Base-by-base conservation (phyloP, 345 rosid genomes). In the Populus ilicifolia region DNA sequence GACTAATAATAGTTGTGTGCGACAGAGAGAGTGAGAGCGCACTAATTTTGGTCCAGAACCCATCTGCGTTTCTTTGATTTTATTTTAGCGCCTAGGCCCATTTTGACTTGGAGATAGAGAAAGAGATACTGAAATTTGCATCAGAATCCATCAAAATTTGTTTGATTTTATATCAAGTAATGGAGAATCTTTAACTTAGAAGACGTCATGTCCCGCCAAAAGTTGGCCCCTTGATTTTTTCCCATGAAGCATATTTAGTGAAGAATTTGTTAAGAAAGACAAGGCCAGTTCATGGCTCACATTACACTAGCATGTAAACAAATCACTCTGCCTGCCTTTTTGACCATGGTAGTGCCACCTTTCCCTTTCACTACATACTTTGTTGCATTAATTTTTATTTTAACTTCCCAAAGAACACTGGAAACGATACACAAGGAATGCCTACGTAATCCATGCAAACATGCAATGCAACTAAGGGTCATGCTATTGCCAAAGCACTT, bases 221-320 rank as follows among this genome's bases (percentile, higher is more conserved):
- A 85, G 89, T 80, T 82, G 73, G 83, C 82, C 78, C 65, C 85
- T 82, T 80, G 86, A 83, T 84, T 74, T 73, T 74, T 83, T 83
- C 61, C 70, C 46, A 70, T 66, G 59, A 66, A 67, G 16, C 75
- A 56, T 71, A 76, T 76, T 72, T 69, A 48, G 75, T 75, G 23
- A 77, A 78, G 76, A 76, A 73, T 81, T 70, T 83, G 9, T 35
- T 59, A 78, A 77, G 70, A 82, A 80, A 79, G 84, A 89, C 84
- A 80, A 77, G 82, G 83, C 87, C 87, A 86, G 84, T 86, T 86
- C 86, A 83, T 86, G 83, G 91, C 89, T 89, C 65, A 80, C 88
- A 84, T 79, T 76, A 83, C 88, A 84, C 79, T 76, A 84, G 86
- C 89, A 78, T 80, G 67, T 77, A 62, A 68, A 78, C 79, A 83